Base-by-base conservation (phyloP, 495 filamentous ascomycete species). In the Hapsidospora chrysogenum region DNA sequence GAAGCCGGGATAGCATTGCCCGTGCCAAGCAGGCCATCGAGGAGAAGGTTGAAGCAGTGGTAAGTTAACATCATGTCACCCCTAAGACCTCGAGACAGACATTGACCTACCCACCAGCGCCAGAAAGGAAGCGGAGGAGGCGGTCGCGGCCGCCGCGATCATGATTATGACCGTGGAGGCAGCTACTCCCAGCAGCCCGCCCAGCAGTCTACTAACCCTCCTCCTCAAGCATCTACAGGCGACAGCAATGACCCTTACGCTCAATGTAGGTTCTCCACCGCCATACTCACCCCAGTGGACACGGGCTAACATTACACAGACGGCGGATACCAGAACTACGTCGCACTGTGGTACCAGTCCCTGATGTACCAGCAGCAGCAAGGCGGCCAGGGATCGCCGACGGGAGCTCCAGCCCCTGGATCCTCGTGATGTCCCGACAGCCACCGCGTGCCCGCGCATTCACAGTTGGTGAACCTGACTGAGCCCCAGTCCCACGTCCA, bases 21-120 rank as follows among this genome's bases (percentile, higher is more conserved):
- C 63, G 64, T 29, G 82, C 82, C 8, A 84, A 85, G 52, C 61
- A 56, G 26, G 77, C 78, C 10, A 89, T 89, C 31, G 76, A 78
- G 50, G 82, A 85, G 34, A 89, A 89, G 57, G 82, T 87, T n/a
- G 78, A 86, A 36, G 72, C 76, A 38, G 82, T 80, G 40, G 80
- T 82, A 69, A 56, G 65, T 57, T 23, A 30, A 16, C 13, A 38
- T 29, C 15, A 29, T 29, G 17, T 18, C 3, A 11, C 7, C 21
- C 11, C 25, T 26, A 18, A 20, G 37, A 35, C 50, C n/a, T n/a
- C n/a, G n/a, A n/a, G n/a, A n/a, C n/a, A n/a, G n/a, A n/a, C n/a
- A n/a, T n/a, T 64, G 42, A 60, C 52, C 10, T 35, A 30, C 36
- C 34, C 17, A 10, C 22, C 41, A 44, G 56, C 48, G 56, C 36